phyloP scores from a whole-genome alignment of 2,329 filamentous ascomycete genomes.

The Xylariales sp. region DNA sequence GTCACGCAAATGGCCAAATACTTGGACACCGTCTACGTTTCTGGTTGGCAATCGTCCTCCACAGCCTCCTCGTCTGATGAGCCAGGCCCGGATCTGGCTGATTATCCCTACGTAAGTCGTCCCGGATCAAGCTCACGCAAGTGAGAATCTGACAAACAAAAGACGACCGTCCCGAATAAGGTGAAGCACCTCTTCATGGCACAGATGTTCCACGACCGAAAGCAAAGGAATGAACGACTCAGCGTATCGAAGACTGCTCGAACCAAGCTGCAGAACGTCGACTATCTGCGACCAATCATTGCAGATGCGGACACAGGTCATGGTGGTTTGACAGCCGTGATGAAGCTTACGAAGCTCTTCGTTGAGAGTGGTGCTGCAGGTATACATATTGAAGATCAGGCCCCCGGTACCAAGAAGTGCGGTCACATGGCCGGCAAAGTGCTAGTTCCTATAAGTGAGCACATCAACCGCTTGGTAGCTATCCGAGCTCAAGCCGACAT shows the following conservation, averaged over 20 bases:
- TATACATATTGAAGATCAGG: slow-evolving; percentile 98
- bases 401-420: slow-evolving; percentile 98
- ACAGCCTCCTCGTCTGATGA: slow-evolving; percentile 94
- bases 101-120: slow-evolving; percentile 84
- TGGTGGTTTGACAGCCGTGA: slow-evolving; percentile 94
- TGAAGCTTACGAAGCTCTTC: slow-evolving; percentile 99
- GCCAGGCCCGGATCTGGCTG: slow-evolving; percentile 93
- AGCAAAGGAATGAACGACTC: slow-evolving; percentile 93
- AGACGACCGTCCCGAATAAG: slow-evolving; percentile 98
- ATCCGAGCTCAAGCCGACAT: slow-evolving; percentile 98
- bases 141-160: slow-evolving; percentile 1
- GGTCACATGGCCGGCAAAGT: slow-evolving; percentile 99
- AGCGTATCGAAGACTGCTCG: slow-evolving; percentile 70
- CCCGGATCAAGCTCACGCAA: neutral
- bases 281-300: slow-evolving; percentile 93
- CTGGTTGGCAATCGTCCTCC: slow-evolving; percentile 96
- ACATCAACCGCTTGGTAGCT: slow-evolving; percentile 95
- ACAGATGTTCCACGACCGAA: slow-evolving; percentile 98
- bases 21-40: slow-evolving; percentile 96
- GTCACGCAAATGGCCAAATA: slow-evolving; percentile 99
- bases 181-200: slow-evolving; percentile 97
- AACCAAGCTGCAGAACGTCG: slow-evolving; percentile 69
- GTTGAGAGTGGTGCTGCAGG: slow-evolving; percentile 94
- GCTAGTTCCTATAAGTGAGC: slow-evolving; percentile 91
- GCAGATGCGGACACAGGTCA: slow-evolving; percentile 97